Conservation (phyloP, 371 early-diverging fungal species). For the Syncephalastrum sp. region DNA sequence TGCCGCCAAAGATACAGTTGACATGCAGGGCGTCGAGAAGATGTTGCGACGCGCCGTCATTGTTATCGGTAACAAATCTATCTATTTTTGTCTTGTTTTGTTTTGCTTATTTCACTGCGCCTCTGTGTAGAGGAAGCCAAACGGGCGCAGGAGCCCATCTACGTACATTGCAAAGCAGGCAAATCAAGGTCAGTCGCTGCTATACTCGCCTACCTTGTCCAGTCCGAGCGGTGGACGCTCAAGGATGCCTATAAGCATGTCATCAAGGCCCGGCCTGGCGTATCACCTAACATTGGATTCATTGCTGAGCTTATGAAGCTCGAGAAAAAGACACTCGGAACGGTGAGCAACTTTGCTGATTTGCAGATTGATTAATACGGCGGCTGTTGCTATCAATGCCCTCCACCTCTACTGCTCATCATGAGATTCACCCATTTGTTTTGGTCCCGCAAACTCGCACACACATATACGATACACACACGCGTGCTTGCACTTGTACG, state of each 20-base stretch:
- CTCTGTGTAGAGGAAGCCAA: slow-evolving; percentile 34
- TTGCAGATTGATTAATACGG: no score
- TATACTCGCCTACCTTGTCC: slow-evolving; percentile 75
- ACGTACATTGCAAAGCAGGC: slow-evolving; percentile 88
- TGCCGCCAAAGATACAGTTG: slow-evolving; percentile 60
- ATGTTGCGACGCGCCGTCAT: slow-evolving; percentile 51
- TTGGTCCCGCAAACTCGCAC: no score
- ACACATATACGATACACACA: no score
- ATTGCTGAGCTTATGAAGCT: slow-evolving; percentile 71
- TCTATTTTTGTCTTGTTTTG: slow-evolving; percentile 6
- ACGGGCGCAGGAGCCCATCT: slow-evolving; percentile 57
- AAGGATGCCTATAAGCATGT: slow-evolving; percentile 74
- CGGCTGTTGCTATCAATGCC: no score
- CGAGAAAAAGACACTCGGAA: slow-evolving; percentile 64
- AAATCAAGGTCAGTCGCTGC: slow-evolving; percentile 79
- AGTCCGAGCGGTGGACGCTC: slow-evolving; percentile 65
- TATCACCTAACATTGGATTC: slow-evolving; percentile 89
- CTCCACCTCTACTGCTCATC: no score
- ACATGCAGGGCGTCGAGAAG: slow-evolving; percentile 55
- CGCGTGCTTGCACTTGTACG: no score
- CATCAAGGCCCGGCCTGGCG: slow-evolving; percentile 61
- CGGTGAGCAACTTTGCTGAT: slow-evolving; percentile 37
- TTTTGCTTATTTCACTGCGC: neutral
- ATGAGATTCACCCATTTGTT: no score
- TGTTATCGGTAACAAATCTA: slow-evolving; percentile 50